Percentiles rank a stretch among this genome's conserved stretches.
Evolutionary conservation across 1,284 basidiomycete genomes (phyloP).

Genomic region (Marasmius fiardii): DNA sequence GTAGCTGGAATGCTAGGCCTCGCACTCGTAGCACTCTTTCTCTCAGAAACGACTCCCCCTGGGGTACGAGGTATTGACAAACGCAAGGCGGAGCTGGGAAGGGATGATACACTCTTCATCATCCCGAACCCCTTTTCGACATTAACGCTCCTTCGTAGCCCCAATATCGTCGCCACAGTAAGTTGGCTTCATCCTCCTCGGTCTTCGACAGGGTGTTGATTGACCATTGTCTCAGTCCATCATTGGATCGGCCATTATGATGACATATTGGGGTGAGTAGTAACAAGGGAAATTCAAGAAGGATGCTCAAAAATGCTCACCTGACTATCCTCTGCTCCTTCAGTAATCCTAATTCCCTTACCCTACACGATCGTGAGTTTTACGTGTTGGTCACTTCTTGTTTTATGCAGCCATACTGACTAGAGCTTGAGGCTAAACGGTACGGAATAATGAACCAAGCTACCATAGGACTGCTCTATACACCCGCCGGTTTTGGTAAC

Average conservation of each 20-base stretch:
- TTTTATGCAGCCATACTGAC: background rate
- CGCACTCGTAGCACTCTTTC: constrained; percentile 41
- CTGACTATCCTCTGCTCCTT: background rate
- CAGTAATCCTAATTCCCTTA: constrained; percentile 39
- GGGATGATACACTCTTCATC: constrained; percentile 25
- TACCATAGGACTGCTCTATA: constrained; percentile 56
- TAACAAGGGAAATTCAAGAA: too few species aligned
- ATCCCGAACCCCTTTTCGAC: constrained; percentile 59
- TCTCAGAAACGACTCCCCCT: constrained; percentile 75
- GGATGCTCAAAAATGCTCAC: background rate
- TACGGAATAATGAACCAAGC: constrained; percentile 61
- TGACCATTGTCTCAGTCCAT: constrained; percentile 31
- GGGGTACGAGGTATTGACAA: constrained; percentile 42
- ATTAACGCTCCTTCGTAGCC: constrained; percentile 51
- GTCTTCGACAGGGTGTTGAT: constrained; percentile 8
- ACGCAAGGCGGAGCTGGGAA: constrained; percentile 22
- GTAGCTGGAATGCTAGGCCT: constrained; percentile 41
- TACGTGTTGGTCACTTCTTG: background rate
- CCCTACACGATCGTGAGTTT: constrained; percentile 35
- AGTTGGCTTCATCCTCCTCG: constrained; percentile 20
- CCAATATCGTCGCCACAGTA: constrained; percentile 54
- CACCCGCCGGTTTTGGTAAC: constrained; percentile 60
- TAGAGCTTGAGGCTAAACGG: constrained; percentile 38
- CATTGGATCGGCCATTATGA: constrained; percentile 30
- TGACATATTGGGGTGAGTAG: constrained; percentile 42